Base-by-base conservation (phyloP, 352 stramenopile species). In the Aphanomyces euteiches region DNA sequence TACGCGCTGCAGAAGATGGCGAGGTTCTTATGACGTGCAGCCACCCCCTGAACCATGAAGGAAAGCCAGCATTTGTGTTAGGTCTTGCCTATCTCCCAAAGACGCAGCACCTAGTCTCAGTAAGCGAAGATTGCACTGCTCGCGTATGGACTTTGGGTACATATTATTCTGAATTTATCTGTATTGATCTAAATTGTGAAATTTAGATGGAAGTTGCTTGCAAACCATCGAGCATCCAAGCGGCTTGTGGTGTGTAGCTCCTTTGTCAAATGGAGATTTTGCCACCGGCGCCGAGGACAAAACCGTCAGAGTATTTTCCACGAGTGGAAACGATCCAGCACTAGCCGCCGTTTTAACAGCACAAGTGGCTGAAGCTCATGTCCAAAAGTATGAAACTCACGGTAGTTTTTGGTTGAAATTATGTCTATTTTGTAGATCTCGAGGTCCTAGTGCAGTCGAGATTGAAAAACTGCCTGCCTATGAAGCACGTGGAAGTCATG, bases 201-300 rank as follows among this genome's bases (percentile, higher is more conserved):
- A 12, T 57, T 73, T 73, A 70, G 77, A 92, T 34, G 86, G 83
- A 15, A 60, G 77, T 19, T 68, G 85, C 57, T 45, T 89, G 43
- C 89, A 96, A 74, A 90, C 79, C 4, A 84, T 96, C 48, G 81
- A 93, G 54, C 89, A 97, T 57, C 89, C 89, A 0, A 84, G 84
- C 37, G 88, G 88, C 2, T 75, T 96, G 2, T 97, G 90, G 89
- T 95, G 85, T 41, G 89, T 95, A 47, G 77, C 84, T 34, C 72
- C 83, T 39, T 74, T 96, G 34, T 77, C 77, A 4, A 94, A 92
- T 69, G 91, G 90, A 38, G 61, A 95, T 71, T 97, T 99, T 79
- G 81, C 89, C 38, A 98, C 95, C 0, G 94, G 90, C 2, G 98
- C 94, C 69, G 89, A 98, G 64, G 95, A 99, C 78, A 97, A 97